phyloP scores from a whole-genome alignment of 768 basidiomycete genomes.

The Leucosporidium creatinivorum region DNA sequence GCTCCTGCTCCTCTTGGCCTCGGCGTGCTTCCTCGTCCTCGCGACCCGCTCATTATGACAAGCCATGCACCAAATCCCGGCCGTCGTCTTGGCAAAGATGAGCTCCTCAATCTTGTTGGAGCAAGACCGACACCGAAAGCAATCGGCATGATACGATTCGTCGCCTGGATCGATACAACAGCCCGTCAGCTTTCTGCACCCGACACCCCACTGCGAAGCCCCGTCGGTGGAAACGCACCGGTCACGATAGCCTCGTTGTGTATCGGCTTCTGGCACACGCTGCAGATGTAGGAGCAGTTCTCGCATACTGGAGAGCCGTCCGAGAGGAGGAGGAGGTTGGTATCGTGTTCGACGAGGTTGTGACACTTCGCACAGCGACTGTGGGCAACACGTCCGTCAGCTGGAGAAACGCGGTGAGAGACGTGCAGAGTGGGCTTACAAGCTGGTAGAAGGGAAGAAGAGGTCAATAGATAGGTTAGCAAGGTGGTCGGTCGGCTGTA shows the following conservation, averaged over 20 bases:
- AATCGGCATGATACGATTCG: conserved; percentile 96
- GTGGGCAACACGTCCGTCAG: background rate
- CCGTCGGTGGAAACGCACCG: conserved; percentile 44
- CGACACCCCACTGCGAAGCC: too few relatives aligned
- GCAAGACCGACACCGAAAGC: conserved; percentile 97
- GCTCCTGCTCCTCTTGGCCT: conserved; percentile 55
- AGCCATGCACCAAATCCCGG: conserved; percentile 90
- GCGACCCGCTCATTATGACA: conserved; percentile 98
- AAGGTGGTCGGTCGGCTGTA: background rate
- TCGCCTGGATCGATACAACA: conserved; percentile 48
- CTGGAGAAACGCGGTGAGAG: background rate
- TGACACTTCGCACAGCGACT: conserved; percentile 86
- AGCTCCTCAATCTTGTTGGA: conserved; percentile 91
- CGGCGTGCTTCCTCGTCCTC: conserved; percentile 79
- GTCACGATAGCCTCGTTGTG: conserved; percentile 99
- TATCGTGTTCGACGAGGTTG: conserved; percentile 85
- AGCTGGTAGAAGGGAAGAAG: background rate
- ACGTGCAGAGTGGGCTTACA: background rate
- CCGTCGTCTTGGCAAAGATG: conserved; percentile 95
- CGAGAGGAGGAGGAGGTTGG: conserved; percentile 89
- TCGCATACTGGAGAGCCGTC: conserved; percentile 97
- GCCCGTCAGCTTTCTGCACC: background rate
- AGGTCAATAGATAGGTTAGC: background rate
- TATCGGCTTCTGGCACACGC: conserved; percentile 85
- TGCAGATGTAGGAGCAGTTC: conserved; percentile 90